phyloP scores from a whole-genome alignment of 108 stramenopile genomes.

The Poteriospumella lacustris region DNA sequence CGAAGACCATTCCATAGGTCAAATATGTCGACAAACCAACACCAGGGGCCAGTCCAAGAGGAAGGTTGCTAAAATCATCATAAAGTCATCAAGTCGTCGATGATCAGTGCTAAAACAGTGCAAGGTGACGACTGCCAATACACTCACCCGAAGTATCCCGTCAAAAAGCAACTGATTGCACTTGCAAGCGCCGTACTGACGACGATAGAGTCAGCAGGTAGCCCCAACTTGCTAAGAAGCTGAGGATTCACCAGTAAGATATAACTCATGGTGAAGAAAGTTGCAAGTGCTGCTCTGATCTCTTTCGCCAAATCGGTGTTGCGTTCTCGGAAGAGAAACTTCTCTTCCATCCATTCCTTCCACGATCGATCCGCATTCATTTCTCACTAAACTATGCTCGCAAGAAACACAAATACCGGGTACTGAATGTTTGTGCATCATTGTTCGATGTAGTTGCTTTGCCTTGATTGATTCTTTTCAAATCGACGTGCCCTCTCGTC shows the following conservation, averaged over 20 bases:
- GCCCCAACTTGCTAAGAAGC: conserved; percentile 51
- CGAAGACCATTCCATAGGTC: conserved; percentile 53
- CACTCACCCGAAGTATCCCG: conserved; percentile 54
- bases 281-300: conserved; percentile 55
- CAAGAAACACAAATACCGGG: too few species aligned
- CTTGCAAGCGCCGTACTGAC: conserved; percentile 54
- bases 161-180: conserved; percentile 45
- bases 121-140: too few species aligned
- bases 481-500: not conserved
- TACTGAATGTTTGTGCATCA: too few species aligned
- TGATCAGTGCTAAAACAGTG: too few species aligned
- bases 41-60: conserved; percentile 61
- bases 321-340: not conserved
- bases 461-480: not conserved
- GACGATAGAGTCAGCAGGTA: conserved; percentile 41
- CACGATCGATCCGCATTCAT: too few species aligned
- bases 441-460: too few species aligned
- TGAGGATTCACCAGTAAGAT: conserved; percentile 62
- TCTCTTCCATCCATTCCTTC: not conserved
- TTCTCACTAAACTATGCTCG: too few species aligned
- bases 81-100: too few species aligned
- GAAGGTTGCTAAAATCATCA: conserved; percentile 60
- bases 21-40: conserved; percentile 57
- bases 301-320: conserved; percentile 30
- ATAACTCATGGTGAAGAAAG: conserved; percentile 58